Evolutionary conservation across 305 asterid species (phyloP), one percentile per base, ranked within the genome.

Genomic region (Lippia alba): DNA sequence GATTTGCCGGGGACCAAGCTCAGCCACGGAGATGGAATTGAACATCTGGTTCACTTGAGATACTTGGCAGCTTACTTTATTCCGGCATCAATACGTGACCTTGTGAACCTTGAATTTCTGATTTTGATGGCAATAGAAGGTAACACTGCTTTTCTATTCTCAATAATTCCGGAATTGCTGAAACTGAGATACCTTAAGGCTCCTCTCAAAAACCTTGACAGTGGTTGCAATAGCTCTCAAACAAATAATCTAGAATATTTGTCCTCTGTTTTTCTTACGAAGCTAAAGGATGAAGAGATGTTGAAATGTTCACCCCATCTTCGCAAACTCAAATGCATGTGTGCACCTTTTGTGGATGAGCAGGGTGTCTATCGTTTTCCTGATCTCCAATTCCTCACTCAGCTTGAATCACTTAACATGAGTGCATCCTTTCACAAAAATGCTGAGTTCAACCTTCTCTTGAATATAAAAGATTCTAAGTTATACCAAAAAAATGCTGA

Each of bases 141-240:
- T 50, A 20, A 7, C 17, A 48, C 9, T 5, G 6, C 6, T 2
- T 6, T n/a, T 7, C 4, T 15, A 1, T 7, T 15, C 20, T 33
- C 34, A 34, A 48, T 5, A 41, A 57, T 79, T 15, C 59, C 66
- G 66, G 55, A 40, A 44, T 8, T 76, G 77, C 14, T 24, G 8
- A 74, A 53, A 45, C 45, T 82, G 61, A 79, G 72, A 61, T 62
- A 72, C 67, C 48, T 79, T 9, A 41, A 46, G 7, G 33, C 60
- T 4, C 55, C 30, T n/a, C 54, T 19, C 3, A 75, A 53, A 19
- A 20, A 12, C 9, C 20, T 48, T 7, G 16, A 39, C 12, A 16
- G 55, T 4, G 36, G 15, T 46, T 24, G 51, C 2, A 49, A 53
- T 14, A 62, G 58, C 50, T 36, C 74, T 54, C 32, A 24, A 32